Conservation (phyloP, 2,329 filamentous ascomycete species). For the Grosmannia huntii region DNA sequence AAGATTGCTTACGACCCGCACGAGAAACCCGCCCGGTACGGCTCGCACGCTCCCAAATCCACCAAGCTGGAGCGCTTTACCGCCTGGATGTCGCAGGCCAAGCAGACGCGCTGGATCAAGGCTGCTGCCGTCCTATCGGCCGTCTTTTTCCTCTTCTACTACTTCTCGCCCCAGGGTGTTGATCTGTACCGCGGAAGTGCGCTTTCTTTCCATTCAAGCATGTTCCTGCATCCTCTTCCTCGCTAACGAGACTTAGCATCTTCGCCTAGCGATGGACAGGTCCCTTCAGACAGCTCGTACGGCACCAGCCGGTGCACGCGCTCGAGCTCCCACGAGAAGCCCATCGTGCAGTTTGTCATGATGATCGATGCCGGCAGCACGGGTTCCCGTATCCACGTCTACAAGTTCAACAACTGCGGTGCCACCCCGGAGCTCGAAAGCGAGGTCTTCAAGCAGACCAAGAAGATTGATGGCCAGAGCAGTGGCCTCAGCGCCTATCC, state of each 20-base stretch:
- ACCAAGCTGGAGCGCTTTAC: conserved; percentile 40
- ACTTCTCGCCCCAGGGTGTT: conserved; percentile 45
- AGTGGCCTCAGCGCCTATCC: conserved; percentile 73
- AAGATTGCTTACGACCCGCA: conserved; percentile 46
- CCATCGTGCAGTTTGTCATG: conserved; percentile 90
- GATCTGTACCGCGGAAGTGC: conserved; percentile 37
- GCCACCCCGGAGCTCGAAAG: conserved; percentile 85
- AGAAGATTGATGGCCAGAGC: conserved; percentile 57
- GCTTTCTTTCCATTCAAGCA: conserved; percentile 1
- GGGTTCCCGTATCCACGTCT: conserved; percentile 94
- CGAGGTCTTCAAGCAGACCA: conserved; percentile 89
- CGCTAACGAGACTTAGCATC: neutral
- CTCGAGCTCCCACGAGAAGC: conserved; percentile 77
- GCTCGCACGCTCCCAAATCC: conserved; percentile 29
- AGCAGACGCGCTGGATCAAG: conserved; percentile 53
- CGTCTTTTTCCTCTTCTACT: conserved; percentile 50
- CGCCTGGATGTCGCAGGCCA: conserved; percentile 49
- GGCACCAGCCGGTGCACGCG: conserved; percentile 66
- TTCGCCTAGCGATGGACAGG: conserved; percentile 30
- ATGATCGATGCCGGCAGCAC: conserved; percentile 99
- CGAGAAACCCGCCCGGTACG: conserved; percentile 54
- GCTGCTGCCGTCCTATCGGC: conserved; percentile 48
- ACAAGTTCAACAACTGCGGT: conserved; percentile 98
- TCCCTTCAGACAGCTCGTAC: conserved; percentile 46
- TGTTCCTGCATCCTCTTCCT: neutral